These are phyloP conservation scores for Nothophoma quercina DNA, from an alignment of 2,329 filamentous ascomycete genomes.

Conservation along the genomic window DNA sequence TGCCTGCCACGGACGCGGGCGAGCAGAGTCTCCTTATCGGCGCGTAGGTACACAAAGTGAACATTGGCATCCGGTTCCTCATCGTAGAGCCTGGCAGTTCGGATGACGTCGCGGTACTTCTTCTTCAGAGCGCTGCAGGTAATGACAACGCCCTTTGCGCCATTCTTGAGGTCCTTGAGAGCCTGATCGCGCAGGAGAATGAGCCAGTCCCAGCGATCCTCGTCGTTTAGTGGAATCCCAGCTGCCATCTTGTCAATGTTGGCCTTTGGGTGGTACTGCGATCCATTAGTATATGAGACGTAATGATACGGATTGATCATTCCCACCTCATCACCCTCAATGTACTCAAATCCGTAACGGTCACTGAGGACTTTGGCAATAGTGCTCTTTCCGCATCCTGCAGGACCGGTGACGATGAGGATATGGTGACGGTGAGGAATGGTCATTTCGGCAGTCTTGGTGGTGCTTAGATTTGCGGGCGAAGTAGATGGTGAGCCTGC, in stretches of 20 bases:
- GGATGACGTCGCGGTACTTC: constrained; percentile 83
- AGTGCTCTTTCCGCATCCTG: constrained; percentile 63
- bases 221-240: constrained; percentile 85
- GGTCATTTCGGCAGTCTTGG: constrained; percentile 33
- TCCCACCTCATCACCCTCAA: constrained; percentile 61
- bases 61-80: constrained; percentile 59
- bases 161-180: constrained; percentile 45
- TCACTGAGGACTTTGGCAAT: constrained; percentile 57
- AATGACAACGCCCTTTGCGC: constrained; percentile 75
- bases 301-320: neutral
- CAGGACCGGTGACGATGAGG: constrained; percentile 61
- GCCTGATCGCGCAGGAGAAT: constrained; percentile 57
- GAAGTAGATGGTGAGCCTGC: constrained; percentile 35
- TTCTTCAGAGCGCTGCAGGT: constrained; percentile 96
- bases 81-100: constrained; percentile 58
- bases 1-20: constrained; percentile 76
- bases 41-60: constrained; percentile 92
- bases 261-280: constrained; percentile 57
- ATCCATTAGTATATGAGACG: neutral
- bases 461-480: constrained; percentile 22
- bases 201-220: constrained; percentile 98
- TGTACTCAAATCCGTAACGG: constrained; percentile 54
- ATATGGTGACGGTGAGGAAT: constrained; percentile 55
- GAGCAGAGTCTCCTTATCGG: constrained; percentile 76
- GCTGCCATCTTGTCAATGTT: constrained; percentile 83